Base-by-base conservation (phyloP, 345 rosid genomes). In the Salix udensis region DNA sequence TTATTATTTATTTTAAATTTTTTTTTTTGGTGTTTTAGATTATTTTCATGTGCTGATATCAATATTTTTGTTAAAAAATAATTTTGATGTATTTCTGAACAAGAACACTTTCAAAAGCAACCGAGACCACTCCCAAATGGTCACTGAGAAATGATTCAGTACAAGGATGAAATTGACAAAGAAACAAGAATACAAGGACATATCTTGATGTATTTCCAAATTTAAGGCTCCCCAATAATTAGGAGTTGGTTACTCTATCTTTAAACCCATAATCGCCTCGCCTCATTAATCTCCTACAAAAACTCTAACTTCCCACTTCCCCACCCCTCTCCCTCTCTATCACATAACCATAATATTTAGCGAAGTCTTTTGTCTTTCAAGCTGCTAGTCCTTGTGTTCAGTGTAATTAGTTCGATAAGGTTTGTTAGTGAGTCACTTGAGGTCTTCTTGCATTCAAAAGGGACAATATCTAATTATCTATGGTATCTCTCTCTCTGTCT, bases 111-210 rank as follows among this genome's bases (percentile, higher is more conserved):
- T 4, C 34, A 31, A 31, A 31, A 31, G 0, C 34, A 31, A 31
- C 0, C 1, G 34, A 0, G 0, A 31, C 5, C 34, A 31, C 0
- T 31, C 34, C 34, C 5, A 31, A 31, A 31, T 0, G 0, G 0
- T 31, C 34, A 31, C 34, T 31, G 13, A 44, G 1, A 44, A 44
- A 4, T 13, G 14, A 44, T 44, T 44, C 13, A 13, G 50, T 0
- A 11, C 16, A 13, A 4, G 50, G 50, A 44, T 13, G 50, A 44
- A 3, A 44, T 2, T 44, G 18, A 14, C 44, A 13, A 44, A 44
- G 15, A 44, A 4, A 3, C 16, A 13, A 13, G 50, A 44, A 14
- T 13, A 3, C 50, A 14, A 2, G 50, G 50, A 44, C 50, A 14
- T 12, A 44, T 14, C 18, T 44, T 34, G 4, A 44, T 44, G 50